Conservation (phyloP, 106 monocot species). For the Gastrodia elata region DNA sequence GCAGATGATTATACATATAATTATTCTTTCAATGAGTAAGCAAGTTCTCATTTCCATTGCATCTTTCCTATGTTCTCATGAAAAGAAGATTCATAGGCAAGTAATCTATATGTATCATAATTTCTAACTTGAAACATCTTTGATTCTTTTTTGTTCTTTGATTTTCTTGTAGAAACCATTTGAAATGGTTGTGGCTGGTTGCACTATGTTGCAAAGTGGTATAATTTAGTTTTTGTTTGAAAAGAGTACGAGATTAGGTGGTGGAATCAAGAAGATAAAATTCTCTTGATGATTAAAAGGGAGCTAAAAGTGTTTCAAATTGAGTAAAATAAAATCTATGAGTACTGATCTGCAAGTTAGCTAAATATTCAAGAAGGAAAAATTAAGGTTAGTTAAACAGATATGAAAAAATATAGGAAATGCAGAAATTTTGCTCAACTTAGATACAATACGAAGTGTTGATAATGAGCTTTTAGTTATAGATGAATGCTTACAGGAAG, state of each 20-base stretch:
- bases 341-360: background rate
- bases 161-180: background rate
- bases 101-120: background rate
- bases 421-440: too few species aligned
- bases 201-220: background rate
- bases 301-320: background rate
- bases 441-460: background rate
- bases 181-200: background rate
- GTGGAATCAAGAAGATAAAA: background rate
- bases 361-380: background rate
- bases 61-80: background rate
- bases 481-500: background rate
- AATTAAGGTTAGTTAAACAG: too few species aligned
- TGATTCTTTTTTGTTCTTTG: background rate
- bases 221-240: background rate
- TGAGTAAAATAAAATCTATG: background rate
- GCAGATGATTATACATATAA: background rate
- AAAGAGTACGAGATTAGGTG: background rate
- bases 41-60: background rate
- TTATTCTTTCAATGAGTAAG: constrained; percentile 2
- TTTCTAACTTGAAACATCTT: background rate
- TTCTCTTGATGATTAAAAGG: background rate
- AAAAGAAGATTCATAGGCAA: background rate
- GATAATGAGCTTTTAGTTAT: background rate
- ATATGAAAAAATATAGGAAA: too few species aligned